phyloP scores from a whole-genome alignment of 148 eudicot species.

The Vaccinium macrocarpon region DNA sequence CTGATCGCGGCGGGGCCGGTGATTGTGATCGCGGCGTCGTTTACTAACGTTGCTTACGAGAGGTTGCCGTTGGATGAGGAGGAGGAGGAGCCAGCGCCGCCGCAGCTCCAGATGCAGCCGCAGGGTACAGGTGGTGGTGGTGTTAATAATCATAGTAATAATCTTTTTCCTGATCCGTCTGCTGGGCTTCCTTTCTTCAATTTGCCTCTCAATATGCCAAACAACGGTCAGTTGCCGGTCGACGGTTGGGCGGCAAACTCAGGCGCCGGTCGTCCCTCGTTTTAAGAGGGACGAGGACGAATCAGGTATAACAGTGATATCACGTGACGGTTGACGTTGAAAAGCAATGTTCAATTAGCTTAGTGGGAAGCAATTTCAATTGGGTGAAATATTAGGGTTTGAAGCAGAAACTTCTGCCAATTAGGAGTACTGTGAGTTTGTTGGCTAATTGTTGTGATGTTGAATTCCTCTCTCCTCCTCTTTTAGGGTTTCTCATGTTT shows the following conservation, averaged over 20 bases:
- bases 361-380: background rate
- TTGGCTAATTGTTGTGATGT: background rate
- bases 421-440: too few species aligned
- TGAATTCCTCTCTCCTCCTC: background rate
- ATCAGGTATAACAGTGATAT: too few species aligned
- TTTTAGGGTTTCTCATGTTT: background rate
- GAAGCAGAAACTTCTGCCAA: slow-evolving; percentile 17
- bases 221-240: slow-evolving; percentile 45
- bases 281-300: background rate
- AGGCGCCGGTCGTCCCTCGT: slow-evolving; percentile 38
- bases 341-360: too few species aligned
- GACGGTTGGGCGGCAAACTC: slow-evolving; percentile 52
- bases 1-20: slow-evolving; percentile 64
- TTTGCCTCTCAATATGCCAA: slow-evolving; percentile 53
- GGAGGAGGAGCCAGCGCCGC: slow-evolving; percentile 38
- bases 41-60: slow-evolving; percentile 73
- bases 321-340: too few species aligned
- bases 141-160: background rate
- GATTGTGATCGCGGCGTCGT: slow-evolving; percentile 65
- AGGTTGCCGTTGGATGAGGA: slow-evolving; percentile 65
- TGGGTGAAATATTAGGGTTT: slow-evolving; percentile 12
- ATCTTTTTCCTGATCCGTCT: slow-evolving; percentile 52
- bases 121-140: slow-evolving; percentile 20
- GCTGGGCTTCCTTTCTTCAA: slow-evolving; percentile 64
- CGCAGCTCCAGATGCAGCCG: slow-evolving; percentile 44